Percentiles rank a stretch among this genome's conserved stretches.
Conservation (phyloP, 768 basidiomycete species). For the Coprinopsis marcescibilis region DNA sequence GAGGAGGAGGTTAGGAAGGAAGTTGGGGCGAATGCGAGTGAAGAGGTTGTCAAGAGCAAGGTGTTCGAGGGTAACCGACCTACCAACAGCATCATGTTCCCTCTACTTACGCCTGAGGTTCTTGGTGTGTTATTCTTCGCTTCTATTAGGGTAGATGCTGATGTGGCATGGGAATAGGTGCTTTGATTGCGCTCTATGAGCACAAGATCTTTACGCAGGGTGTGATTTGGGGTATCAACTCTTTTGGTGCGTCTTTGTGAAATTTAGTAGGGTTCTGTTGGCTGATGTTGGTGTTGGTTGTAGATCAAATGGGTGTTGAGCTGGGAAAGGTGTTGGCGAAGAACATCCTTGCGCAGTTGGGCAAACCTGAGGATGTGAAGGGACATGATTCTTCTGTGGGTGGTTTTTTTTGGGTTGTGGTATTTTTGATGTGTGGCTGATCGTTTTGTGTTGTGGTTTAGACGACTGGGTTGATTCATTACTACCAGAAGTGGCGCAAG, state of each 20-base stretch:
- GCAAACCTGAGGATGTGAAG: constrained; percentile 67
- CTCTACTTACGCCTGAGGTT: constrained; percentile 81
- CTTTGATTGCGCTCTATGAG: constrained; percentile 88
- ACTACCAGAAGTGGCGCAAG: constrained; percentile 87
- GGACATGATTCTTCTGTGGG: constrained; percentile 85
- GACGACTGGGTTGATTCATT: constrained; percentile 96
- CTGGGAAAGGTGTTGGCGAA: constrained; percentile 97
- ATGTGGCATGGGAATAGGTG: constrained; percentile 31
- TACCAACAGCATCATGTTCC: constrained; percentile 95
- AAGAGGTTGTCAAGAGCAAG: constrained; percentile 90
- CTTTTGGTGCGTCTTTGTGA: constrained; percentile 64
- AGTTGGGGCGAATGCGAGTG: constrained; percentile 62
- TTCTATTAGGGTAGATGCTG: constrained; percentile 8
- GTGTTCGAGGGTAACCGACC: constrained; percentile 97
- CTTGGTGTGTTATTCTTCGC: constrained; percentile 49
- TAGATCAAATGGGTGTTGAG: constrained; percentile 99
- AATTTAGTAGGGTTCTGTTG: background rate
- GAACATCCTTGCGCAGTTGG: constrained; percentile 87
- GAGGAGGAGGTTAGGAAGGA: constrained; percentile 80
- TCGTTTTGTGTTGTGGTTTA: constrained; percentile 21
- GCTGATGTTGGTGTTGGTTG: background rate
- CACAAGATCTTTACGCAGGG: constrained; percentile 99
- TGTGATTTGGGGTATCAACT: constrained; percentile 97
- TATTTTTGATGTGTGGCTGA: background rate
- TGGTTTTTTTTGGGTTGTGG: constrained; percentile 16